These are phyloP conservation scores for Schwanniomyces pseudopolymorphus DNA, from an alignment of 805 yeast species.

Conservation along the genomic window DNA sequence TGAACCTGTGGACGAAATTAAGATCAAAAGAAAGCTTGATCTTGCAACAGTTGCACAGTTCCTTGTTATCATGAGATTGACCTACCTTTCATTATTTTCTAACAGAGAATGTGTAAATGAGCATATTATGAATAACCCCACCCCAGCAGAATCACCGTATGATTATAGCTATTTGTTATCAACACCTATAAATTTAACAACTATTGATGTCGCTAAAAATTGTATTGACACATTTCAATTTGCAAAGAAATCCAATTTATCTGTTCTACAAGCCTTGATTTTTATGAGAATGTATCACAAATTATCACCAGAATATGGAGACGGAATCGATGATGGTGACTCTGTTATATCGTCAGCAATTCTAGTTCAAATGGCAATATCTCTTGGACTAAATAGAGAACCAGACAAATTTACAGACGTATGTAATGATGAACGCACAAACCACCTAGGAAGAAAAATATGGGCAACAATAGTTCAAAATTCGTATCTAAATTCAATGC, in stretches of 20 bases:
- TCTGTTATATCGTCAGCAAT: conserved; percentile 52
- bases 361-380: conserved; percentile 58
- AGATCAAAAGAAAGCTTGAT: conserved; percentile 21
- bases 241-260: conserved; percentile 33
- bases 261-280: conserved; percentile 51
- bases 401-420: conserved; percentile 42
- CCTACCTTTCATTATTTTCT: conserved; percentile 26
- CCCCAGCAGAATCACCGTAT: conserved; percentile 10
- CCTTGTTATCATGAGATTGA: conserved; percentile 23
- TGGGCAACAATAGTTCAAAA: conserved; percentile 18
- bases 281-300: conserved; percentile 48
- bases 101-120: conserved; percentile 23
- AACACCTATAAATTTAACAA: conserved; percentile 19
- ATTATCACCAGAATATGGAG: conserved; percentile 49
- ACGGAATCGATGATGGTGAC: conserved; percentile 53
- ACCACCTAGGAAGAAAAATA: conserved; percentile 20
- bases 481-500: conserved; percentile 25
- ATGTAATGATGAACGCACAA: conserved; percentile 15
- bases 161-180: conserved; percentile 17
- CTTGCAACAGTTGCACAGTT: conserved; percentile 23
- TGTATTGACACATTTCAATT: conserved; percentile 24
- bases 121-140: conserved; percentile 12
- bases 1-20: conserved; percentile 13
- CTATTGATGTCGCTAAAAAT: conserved; percentile 19
- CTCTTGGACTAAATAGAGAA: conserved; percentile 63